phyloP scores from a whole-genome alignment of 2,329 filamentous ascomycete species.

The Mycosphaerella arachidis region DNA sequence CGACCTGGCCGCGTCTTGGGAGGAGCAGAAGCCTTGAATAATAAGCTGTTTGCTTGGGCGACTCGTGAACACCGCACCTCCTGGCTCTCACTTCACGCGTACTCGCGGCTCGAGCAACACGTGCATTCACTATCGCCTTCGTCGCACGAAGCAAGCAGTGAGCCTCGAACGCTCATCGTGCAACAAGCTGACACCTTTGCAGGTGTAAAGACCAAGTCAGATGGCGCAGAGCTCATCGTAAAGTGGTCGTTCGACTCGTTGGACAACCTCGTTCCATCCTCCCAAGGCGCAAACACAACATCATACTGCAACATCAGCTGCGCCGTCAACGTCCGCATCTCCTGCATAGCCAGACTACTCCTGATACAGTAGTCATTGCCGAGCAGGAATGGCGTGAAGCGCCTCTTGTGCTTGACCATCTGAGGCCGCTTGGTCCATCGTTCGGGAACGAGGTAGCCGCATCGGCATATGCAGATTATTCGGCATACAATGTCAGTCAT shows the following conservation, averaged over 20 bases:
- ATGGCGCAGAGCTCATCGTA: constrained; percentile 23
- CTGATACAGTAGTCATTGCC: constrained; percentile 38
- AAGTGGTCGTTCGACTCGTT: constrained; percentile 34
- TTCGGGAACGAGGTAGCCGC: constrained; percentile 34
- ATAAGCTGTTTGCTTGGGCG: background rate
- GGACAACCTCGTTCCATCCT: constrained; percentile 31
- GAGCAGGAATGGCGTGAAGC: constrained; percentile 35
- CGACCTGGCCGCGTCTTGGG: background rate
- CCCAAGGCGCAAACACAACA: constrained; percentile 33
- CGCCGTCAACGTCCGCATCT: constrained; percentile 34
- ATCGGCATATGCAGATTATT: constrained; percentile 27
- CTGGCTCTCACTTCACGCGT: background rate
- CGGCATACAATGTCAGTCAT: constrained; percentile 3
- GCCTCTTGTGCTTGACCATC: constrained; percentile 32
- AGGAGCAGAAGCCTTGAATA: background rate
- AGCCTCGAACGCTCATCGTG: background rate
- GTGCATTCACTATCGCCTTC: background rate
- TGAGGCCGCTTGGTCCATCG: constrained; percentile 36
- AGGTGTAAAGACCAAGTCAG: constrained; percentile 19
- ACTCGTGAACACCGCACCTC: background rate
- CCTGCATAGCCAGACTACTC: constrained; percentile 35
- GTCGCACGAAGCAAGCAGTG: background rate
- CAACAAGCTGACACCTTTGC: background rate
- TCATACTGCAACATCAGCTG: constrained; percentile 34
- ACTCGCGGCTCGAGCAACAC: background rate